Percentiles rank a stretch among this genome's conserved stretches.
Evolutionary conservation across 2,329 filamentous ascomycete species (phyloP).

Genomic region (Aspergillus ruber): DNA sequence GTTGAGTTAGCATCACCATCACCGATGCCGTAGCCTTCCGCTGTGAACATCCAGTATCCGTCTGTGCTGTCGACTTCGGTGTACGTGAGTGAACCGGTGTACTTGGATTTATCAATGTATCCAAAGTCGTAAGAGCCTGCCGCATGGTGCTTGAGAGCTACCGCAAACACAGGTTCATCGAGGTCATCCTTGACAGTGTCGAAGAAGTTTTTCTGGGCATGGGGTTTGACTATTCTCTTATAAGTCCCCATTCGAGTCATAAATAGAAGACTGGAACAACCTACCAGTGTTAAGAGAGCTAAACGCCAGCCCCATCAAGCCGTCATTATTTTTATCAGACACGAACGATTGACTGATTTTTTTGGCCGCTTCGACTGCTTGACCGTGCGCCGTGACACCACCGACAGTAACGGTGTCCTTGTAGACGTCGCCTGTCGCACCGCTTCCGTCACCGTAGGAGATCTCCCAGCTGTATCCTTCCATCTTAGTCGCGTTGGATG

Average conservation of each 20-base stretch:
- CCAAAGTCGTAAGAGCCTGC: slow-evolving; percentile 53
- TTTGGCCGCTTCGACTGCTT: slow-evolving; percentile 61
- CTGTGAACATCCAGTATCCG: slow-evolving; percentile 58
- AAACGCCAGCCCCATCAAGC: slow-evolving; percentile 56
- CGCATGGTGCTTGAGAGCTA: slow-evolving; percentile 47
- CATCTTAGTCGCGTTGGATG: slow-evolving; percentile 41
- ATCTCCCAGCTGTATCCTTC: slow-evolving; percentile 53
- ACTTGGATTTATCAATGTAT: slow-evolving; percentile 53
- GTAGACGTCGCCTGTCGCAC: slow-evolving; percentile 59
- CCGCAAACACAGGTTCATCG: slow-evolving; percentile 48
- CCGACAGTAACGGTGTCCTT: slow-evolving; percentile 59
- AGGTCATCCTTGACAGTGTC: slow-evolving; percentile 51
- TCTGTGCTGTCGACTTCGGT: slow-evolving; percentile 50
- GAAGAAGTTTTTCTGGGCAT: slow-evolving; percentile 52
- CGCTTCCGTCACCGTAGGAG: slow-evolving; percentile 59
- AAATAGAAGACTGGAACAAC: background rate
- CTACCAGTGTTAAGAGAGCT: slow-evolving; percentile 51
- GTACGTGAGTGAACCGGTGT: slow-evolving; percentile 54
- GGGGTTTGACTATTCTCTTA: slow-evolving; percentile 35
- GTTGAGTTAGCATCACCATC: slow-evolving; percentile 29
- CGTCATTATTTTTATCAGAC: slow-evolving; percentile 49
- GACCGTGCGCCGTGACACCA: slow-evolving; percentile 50
- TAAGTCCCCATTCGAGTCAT: background rate
- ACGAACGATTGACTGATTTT: slow-evolving; percentile 51
- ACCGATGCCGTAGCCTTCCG: slow-evolving; percentile 52